These are phyloP conservation scores for Dillenia suffruticosa DNA, from an alignment of 164 flowering plant species.

Conservation along the genomic window DNA sequence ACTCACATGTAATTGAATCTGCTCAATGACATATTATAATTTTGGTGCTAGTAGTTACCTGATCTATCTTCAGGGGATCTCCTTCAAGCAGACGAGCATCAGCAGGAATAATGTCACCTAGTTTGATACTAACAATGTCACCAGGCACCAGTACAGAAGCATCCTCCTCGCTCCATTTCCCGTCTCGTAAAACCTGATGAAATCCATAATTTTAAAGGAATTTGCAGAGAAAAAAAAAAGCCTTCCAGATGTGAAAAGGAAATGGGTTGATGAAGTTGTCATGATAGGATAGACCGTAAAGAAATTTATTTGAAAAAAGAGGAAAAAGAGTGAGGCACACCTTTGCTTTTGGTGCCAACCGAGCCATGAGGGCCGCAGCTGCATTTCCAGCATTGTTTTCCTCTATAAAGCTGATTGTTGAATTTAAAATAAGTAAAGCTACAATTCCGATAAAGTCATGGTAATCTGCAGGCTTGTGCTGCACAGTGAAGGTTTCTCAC, in stretches of 20 bases:
- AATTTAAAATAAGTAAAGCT: neutral
- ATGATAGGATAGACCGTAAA: neutral
- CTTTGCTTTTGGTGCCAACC: slow-evolving; percentile 2
- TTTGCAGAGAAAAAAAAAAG: neutral
- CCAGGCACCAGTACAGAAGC: neutral
- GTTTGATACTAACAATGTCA: neutral
- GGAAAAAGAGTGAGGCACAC: neutral
- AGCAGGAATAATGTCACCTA: no score
- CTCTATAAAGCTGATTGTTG: neutral
- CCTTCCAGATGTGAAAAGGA: neutral
- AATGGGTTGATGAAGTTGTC: neutral
- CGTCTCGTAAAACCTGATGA: slow-evolving; percentile 1
- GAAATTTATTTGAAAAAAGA: neutral
- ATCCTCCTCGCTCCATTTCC: slow-evolving; percentile 1
- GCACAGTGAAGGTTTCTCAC: neutral
- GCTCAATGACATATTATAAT: no score
- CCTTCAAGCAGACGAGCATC: no score
- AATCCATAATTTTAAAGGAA: neutral
- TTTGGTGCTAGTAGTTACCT: no score
- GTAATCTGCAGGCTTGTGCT: neutral
- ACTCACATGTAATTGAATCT: no score
- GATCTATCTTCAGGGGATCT: no score
- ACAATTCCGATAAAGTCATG: slow-evolving; percentile 1
- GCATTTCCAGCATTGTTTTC: slow-evolving; percentile 1
- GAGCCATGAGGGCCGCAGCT: slow-evolving; percentile 1